Conservation (phyloP, 2,329 filamentous ascomycete species). For the Aspergillus pseudoglaucus region DNA sequence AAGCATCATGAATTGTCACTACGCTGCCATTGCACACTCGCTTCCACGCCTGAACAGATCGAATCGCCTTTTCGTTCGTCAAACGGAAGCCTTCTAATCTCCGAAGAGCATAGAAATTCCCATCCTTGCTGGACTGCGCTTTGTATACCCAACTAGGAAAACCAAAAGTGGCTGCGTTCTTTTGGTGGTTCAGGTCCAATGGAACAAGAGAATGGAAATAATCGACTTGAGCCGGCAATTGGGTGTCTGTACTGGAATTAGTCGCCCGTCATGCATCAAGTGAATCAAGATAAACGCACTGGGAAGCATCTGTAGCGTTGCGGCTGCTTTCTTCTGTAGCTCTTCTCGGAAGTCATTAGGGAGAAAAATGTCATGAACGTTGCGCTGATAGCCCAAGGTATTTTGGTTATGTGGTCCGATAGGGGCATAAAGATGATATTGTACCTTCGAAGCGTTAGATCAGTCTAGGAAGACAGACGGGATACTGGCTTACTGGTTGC, state of each 20-base stretch:
- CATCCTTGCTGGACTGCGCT: constrained; percentile 80
- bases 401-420: constrained; percentile 76
- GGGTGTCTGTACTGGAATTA: constrained; percentile 45
- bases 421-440: constrained; percentile 90
- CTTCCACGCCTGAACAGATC: constrained; percentile 83
- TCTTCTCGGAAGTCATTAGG: constrained; percentile 82
- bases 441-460: constrained; percentile 47
- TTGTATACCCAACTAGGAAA: constrained; percentile 95
- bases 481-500: constrained; percentile 51
- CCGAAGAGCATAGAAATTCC: constrained; percentile 78
- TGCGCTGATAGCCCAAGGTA: constrained; percentile 75
- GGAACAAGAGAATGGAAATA: constrained; percentile 90
- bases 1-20: constrained; percentile 82
- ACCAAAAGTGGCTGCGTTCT: constrained; percentile 72
- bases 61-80: constrained; percentile 82
- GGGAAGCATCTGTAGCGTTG: constrained; percentile 75
- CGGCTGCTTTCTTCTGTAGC: constrained; percentile 79
- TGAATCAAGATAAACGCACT: constrained; percentile 44
- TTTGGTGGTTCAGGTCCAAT: constrained; percentile 73
- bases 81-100: constrained; percentile 83
- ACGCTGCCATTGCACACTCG: constrained; percentile 73
- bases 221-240: constrained; percentile 68
- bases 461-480: background rate
- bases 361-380: constrained; percentile 86
- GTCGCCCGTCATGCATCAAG: constrained; percentile 1